These are phyloP conservation scores for Gossypium stocksii DNA, from an alignment of 345 rosid genomes.

Conservation along the genomic window DNA sequence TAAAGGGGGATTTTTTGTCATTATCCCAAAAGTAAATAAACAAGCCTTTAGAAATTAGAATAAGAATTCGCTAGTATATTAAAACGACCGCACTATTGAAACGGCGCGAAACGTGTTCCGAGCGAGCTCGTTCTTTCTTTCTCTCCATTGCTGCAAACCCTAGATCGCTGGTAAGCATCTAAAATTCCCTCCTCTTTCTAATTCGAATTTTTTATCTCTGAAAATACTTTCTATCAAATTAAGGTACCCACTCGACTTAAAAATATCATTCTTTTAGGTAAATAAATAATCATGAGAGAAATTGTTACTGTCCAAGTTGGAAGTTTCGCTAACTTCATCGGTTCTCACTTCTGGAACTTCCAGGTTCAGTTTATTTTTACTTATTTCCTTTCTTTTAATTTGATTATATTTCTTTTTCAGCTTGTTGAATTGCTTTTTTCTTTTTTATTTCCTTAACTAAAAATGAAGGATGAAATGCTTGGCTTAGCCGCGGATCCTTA, in stretches of 20 bases:
- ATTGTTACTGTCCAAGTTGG: constrained; percentile 82
- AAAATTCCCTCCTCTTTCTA: not conserved
- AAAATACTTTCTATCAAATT: not conserved
- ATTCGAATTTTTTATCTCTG: not conserved
- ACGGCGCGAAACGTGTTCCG: not conserved
- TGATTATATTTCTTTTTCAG: not conserved
- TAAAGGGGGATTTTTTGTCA: too few species aligned
- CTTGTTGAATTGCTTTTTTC: not conserved
- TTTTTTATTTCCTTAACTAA: not conserved
- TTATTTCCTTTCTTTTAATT: not conserved
- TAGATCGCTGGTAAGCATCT: not conserved
- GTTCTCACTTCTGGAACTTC: constrained; percentile 98
- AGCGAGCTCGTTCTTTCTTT: not conserved
- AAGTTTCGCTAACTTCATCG: constrained; percentile 79
- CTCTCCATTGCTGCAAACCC: not conserved
- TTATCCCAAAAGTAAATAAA: too few species aligned
- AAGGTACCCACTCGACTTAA: not conserved
- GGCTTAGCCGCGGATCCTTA: constrained; percentile 71
- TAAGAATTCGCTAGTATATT: too few species aligned
- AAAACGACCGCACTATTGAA: too few species aligned
- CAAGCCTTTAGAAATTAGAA: too few species aligned
- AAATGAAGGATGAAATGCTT: constrained; percentile 75
- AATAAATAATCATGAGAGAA: constrained; percentile 56
- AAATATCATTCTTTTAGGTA: not conserved
- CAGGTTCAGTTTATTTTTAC: constrained; percentile 48